Conservation (phyloP, 129 eudicot genomes). For the Pittosporum tobira region DNA sequence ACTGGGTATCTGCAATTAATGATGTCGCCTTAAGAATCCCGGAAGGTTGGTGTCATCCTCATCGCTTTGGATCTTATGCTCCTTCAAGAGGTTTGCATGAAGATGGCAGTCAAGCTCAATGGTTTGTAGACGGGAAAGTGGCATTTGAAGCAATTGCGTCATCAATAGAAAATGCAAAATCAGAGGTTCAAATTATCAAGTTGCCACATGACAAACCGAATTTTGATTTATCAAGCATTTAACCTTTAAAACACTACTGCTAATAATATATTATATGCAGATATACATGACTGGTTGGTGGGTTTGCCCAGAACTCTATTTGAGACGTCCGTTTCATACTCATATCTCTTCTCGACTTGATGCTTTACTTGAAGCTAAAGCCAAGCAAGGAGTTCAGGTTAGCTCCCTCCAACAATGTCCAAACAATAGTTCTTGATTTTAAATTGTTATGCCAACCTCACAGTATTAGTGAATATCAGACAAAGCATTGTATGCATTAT, state of each 20-base stretch:
- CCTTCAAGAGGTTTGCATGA: slow-evolving; percentile 68
- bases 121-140: slow-evolving; percentile 90
- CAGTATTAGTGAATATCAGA: too few relatives aligned
- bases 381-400: too few relatives aligned
- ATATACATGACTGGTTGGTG: slow-evolving; percentile 97
- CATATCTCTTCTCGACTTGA: slow-evolving; percentile 56
- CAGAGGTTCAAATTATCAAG: slow-evolving; percentile 49
- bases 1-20: slow-evolving; percentile 80
- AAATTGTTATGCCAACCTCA: too few relatives aligned
- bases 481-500: too few relatives aligned
- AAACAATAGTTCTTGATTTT: too few relatives aligned
- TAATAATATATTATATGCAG: slow-evolving; percentile 34
- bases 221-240: background rate
- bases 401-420: too few relatives aligned
- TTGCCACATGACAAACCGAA: background rate
- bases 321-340: slow-evolving; percentile 71
- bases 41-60: slow-evolving; percentile 86
- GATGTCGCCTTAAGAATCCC: slow-evolving; percentile 44
- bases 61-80: slow-evolving; percentile 86
- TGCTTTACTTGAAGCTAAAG: too few relatives aligned
- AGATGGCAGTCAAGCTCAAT: slow-evolving; percentile 83
- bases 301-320: slow-evolving; percentile 92
- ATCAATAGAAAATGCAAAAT: slow-evolving; percentile 76
- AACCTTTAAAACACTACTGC: slow-evolving; percentile 2
- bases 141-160: slow-evolving; percentile 92